phyloP scores from a whole-genome alignment of 2,329 filamentous ascomycete species.

The Fusarium sacchari region DNA sequence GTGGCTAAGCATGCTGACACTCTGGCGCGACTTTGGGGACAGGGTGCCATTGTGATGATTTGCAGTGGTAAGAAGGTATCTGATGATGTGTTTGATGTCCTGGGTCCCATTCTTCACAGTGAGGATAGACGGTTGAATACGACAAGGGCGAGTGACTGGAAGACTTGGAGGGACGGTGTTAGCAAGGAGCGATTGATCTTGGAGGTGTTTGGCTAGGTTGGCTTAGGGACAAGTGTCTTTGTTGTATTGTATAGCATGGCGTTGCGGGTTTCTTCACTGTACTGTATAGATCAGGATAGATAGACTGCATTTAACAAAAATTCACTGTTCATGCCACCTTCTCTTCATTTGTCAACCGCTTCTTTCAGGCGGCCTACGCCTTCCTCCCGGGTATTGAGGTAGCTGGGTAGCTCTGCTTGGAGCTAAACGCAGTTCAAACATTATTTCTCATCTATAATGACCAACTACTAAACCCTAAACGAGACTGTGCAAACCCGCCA shows the following conservation, averaged over 20 bases:
- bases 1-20: background rate
- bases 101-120: background rate
- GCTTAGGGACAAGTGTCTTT: no score
- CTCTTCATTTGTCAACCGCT: accelerated
- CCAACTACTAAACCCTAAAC: background rate
- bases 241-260: background rate
- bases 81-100: constrained; percentile 9
- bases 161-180: background rate
- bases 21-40: background rate
- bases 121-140: background rate
- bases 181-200: constrained; percentile 3
- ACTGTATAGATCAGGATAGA: background rate
- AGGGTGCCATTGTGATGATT: constrained; percentile 3
- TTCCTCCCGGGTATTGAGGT: no score
- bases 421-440: accelerated
- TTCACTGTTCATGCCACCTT: accelerated
- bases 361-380: no score
- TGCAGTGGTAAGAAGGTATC: constrained; percentile 15
- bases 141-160: background rate
- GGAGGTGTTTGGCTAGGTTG: constrained; percentile 2
- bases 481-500: background rate
- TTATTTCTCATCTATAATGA: accelerated
- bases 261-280: background rate
- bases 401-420: accelerated
- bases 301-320: accelerated